Evolutionary conservation across 805 yeast genomes (phyloP).

Genomic region (Yarrowia phangngaensis): DNA sequence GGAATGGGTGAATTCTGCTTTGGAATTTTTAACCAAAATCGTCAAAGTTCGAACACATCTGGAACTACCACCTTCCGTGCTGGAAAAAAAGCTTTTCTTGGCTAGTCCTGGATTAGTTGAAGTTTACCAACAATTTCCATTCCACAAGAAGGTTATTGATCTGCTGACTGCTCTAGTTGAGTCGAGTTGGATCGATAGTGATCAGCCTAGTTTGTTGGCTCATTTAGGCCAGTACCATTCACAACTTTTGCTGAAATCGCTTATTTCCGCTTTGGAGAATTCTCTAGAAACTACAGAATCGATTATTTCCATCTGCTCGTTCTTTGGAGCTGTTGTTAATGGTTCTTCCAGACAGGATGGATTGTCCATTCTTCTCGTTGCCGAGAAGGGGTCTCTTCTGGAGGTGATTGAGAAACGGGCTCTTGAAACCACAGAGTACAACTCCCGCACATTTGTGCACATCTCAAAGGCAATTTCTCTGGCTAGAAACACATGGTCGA

Average conservation of each 20-base stretch:
- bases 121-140: conserved; percentile 49
- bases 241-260: conserved; percentile 52
- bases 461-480: conserved; percentile 67
- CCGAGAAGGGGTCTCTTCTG: conserved; percentile 31
- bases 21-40: conserved; percentile 55
- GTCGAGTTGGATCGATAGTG: conserved; percentile 40
- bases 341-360: conserved; percentile 41
- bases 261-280: conserved; percentile 58
- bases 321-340: conserved; percentile 35
- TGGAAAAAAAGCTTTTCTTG: conserved; percentile 60
- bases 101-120: conserved; percentile 55
- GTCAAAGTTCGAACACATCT: conserved; percentile 53
- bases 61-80: conserved; percentile 53
- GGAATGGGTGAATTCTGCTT: conserved; percentile 49
- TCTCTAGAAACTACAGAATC: conserved; percentile 36
- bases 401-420: conserved; percentile 34
- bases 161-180: conserved; percentile 46
- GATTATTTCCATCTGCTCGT: conserved; percentile 33
- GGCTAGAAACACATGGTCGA: conserved; percentile 76
- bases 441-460: conserved; percentile 44
- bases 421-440: conserved; percentile 26
- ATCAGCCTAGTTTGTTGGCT: conserved; percentile 75
- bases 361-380: conserved; percentile 38
- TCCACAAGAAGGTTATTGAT: conserved; percentile 52
- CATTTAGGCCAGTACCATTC: conserved; percentile 70